These are phyloP conservation scores for Candida orba DNA, from an alignment of 805 yeast species.

Conservation along the genomic window DNA sequence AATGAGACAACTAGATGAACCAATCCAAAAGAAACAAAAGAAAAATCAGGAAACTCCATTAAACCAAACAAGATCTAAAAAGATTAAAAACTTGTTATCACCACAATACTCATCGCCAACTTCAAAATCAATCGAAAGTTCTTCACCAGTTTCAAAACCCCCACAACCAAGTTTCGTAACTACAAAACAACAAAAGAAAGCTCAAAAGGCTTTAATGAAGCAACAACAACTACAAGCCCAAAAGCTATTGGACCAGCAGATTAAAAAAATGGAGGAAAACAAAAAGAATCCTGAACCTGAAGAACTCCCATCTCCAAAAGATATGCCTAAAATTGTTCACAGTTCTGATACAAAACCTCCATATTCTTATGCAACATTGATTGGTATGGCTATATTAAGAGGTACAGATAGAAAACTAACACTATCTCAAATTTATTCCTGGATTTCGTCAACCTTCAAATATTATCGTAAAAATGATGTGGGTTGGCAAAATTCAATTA, in stretches of 20 bases:
- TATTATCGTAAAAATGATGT: slow-evolving; percentile 80
- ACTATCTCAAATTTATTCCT: slow-evolving; percentile 75
- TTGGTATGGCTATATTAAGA: slow-evolving; percentile 86
- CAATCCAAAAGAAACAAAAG: slow-evolving; percentile 4
- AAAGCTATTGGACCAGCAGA: slow-evolving; percentile 1
- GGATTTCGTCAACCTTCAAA: slow-evolving; percentile 84
- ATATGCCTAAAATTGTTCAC: slow-evolving; percentile 19
- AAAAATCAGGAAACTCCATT: slow-evolving; percentile 21
- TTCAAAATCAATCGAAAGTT: neutral
- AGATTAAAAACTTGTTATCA: slow-evolving; percentile 18
- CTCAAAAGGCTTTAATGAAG: slow-evolving; percentile 9
- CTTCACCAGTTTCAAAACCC: slow-evolving; percentile 13
- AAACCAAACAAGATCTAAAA: slow-evolving; percentile 15
- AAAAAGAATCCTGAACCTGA: slow-evolving; percentile 6
- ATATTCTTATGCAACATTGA: slow-evolving; percentile 86
- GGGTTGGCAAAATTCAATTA: slow-evolving; percentile 97
- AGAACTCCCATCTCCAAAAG: slow-evolving; percentile 16
- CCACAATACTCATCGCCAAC: slow-evolving; percentile 25
- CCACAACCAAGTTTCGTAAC: slow-evolving; percentile 19
- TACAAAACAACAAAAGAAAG: slow-evolving; percentile 11
- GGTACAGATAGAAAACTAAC: slow-evolving; percentile 69
- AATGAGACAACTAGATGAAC: slow-evolving; percentile 13
- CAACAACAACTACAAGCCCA: slow-evolving; percentile 3
- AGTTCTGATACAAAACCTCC: slow-evolving; percentile 61
- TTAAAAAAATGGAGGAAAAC: slow-evolving; percentile 1